Evolutionary conservation across 352 stramenopile species (phyloP).

Genomic region (Globisporangium cederbergense): DNA sequence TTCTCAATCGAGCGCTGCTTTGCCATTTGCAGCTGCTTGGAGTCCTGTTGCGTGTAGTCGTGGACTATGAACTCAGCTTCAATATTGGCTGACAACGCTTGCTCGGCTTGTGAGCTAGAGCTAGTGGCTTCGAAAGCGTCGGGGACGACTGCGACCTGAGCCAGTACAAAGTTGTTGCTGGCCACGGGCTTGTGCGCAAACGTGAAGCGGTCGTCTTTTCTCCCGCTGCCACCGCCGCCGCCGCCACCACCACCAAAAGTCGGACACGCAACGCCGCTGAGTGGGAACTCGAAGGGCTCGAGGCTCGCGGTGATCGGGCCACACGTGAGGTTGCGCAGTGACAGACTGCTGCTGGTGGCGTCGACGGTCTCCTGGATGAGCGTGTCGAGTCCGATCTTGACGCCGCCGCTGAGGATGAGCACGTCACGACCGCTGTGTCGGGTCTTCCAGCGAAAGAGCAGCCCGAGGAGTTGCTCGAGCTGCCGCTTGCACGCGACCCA

Average conservation of each 20-base stretch:
- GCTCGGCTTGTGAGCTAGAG: conserved; percentile 1
- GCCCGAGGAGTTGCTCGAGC: conserved; percentile 59
- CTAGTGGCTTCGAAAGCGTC: conserved; percentile 14
- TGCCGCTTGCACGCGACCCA: conserved; percentile 67
- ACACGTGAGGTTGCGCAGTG: conserved; percentile 54
- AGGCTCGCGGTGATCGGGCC: conserved; percentile 55
- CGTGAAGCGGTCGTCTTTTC: conserved; percentile 53
- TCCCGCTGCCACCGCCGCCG: neutral
- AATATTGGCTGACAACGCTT: conserved; percentile 28
- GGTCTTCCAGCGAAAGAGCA: conserved; percentile 77
- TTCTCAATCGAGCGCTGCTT: conserved; percentile 43
- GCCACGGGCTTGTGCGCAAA: conserved; percentile 41
- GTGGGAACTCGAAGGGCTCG: conserved; percentile 47
- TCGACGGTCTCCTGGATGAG: conserved; percentile 37
- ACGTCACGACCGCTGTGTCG: conserved; percentile 66
- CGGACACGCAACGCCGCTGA: conserved; percentile 44
- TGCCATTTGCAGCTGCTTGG: conserved; percentile 7
- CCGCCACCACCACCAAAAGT: conserved; percentile 30
- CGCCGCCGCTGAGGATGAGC: conserved; percentile 63
- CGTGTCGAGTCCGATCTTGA: conserved; percentile 62
- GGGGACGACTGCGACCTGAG: conserved; percentile 25
- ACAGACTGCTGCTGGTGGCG: conserved; percentile 30
- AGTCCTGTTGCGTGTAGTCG: conserved; percentile 16
- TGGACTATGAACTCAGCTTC: conserved; percentile 46
- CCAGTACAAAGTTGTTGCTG: conserved; percentile 61